These are phyloP conservation scores for Cercospora sesami DNA, from an alignment of 2,329 filamentous ascomycete species.

Conservation along the genomic window DNA sequence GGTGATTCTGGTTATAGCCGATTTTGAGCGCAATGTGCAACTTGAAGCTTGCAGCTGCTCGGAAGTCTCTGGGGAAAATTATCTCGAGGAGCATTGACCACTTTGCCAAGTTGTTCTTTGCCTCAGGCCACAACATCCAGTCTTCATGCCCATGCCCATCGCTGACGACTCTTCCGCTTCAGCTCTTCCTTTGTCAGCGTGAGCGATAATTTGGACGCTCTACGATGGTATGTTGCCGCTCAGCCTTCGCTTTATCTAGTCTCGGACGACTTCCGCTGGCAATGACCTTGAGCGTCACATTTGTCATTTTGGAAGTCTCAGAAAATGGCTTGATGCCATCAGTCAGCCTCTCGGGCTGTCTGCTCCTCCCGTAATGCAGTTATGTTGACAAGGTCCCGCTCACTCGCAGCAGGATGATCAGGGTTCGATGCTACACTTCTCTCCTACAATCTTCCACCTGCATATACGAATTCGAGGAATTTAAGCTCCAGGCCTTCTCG, in stretches of 20 bases:
- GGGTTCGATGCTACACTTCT: neutral
- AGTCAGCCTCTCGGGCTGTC: neutral
- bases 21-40: constrained; percentile 17
- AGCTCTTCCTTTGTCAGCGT: neutral
- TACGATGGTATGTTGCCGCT: neutral
- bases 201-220: neutral
- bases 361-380: neutral
- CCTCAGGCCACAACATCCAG: neutral
- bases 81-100: neutral
- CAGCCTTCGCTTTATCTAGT: neutral
- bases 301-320: neutral
- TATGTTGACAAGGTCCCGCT: neutral
- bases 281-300: neutral
- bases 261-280: neutral
- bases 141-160: neutral
- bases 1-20: constrained; percentile 22
- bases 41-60: neutral
- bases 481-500: neutral
- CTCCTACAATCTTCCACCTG: neutral
- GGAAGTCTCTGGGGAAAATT: constrained; percentile 1
- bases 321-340: neutral
- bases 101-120: neutral
- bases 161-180: neutral
- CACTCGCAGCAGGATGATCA: neutral
- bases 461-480: neutral